phyloP scores from a whole-genome alignment of 352 stramenopile species.

The Globisporangium iwayamae region DNA sequence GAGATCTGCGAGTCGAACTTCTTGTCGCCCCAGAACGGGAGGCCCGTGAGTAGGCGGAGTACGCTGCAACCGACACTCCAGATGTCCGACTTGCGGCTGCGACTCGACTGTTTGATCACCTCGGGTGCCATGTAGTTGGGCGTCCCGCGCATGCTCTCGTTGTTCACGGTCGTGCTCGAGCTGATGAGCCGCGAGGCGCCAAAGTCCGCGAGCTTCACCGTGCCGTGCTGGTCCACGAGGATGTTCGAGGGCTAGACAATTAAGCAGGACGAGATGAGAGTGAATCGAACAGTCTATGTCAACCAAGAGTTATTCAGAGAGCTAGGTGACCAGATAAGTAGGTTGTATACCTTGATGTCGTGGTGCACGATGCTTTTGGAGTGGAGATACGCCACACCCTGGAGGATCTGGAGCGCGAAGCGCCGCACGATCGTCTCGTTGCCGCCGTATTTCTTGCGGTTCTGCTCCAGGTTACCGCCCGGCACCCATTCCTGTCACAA shows the following conservation, averaged over 20 bases:
- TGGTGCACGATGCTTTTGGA: constrained; percentile 73
- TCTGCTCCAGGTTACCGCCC: constrained; percentile 74
- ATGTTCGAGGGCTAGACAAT: constrained; percentile 84
- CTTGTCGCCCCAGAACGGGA: constrained; percentile 75
- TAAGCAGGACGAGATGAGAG: not conserved
- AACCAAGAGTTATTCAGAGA: not conserved
- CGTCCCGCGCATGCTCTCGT: constrained; percentile 69
- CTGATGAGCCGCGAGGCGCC: constrained; percentile 81
- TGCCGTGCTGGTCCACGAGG: constrained; percentile 91
- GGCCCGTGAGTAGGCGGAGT: constrained; percentile 66
- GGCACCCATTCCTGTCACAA: constrained; percentile 75
- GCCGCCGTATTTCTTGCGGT: constrained; percentile 78
- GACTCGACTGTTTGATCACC: constrained; percentile 79
- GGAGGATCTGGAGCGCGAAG: constrained; percentile 84
- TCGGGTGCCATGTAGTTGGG: constrained; percentile 89
- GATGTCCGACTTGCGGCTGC: constrained; percentile 76
- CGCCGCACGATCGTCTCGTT: constrained; percentile 66
- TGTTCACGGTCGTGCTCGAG: constrained; percentile 41
- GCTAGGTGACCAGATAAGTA: not conserved
- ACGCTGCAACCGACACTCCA: constrained; percentile 83
- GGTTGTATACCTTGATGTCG: constrained; percentile 64
- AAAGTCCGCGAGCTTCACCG: constrained; percentile 95
- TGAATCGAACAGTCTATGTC: not conserved
- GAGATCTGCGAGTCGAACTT: constrained; percentile 71
- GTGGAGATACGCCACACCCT: constrained; percentile 87